These are phyloP conservation scores for Mortierella sp. DNA, from an alignment of 371 early-diverging fungal genomes.

Conservation along the genomic window DNA sequence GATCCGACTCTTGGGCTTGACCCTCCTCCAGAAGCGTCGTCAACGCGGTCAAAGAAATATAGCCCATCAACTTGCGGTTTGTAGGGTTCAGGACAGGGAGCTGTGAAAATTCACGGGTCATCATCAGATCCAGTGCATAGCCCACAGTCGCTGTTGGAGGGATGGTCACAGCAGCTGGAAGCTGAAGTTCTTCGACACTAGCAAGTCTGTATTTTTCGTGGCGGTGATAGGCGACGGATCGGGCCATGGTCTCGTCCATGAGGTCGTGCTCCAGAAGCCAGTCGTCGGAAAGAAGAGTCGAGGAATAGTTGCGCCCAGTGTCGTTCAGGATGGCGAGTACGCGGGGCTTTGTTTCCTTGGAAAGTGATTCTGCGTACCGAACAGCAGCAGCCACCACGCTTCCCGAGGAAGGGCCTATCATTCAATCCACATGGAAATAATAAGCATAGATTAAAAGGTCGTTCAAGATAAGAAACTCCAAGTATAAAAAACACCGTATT, in stretches of 20 bases:
- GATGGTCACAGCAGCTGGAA: conserved; percentile 86
- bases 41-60: conserved; percentile 78
- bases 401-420: conserved; percentile 74
- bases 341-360: conserved; percentile 39
- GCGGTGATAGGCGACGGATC: conserved; percentile 71
- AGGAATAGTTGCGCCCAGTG: conserved; percentile 76
- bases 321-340: conserved; percentile 78
- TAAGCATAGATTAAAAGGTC: not conserved
- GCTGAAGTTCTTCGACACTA: conserved; percentile 89
- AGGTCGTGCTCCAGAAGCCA: conserved; percentile 84
- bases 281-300: conserved; percentile 81
- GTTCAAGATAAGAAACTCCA: not conserved
- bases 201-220: conserved; percentile 82
- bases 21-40: conserved; percentile 73
- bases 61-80: conserved; percentile 83
- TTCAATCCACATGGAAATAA: not conserved
- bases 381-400: conserved; percentile 79
- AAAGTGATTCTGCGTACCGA: conserved; percentile 58
- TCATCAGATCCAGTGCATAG: conserved; percentile 83
- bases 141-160: conserved; percentile 68
- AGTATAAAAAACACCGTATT: no score
- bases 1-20: conserved; percentile 60
- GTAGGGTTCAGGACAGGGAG: conserved; percentile 81
- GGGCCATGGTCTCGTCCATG: conserved; percentile 74
- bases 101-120: conserved; percentile 89